Conservation (phyloP, 2,329 filamentous ascomycete genomes). For the Cercospora sp. region DNA sequence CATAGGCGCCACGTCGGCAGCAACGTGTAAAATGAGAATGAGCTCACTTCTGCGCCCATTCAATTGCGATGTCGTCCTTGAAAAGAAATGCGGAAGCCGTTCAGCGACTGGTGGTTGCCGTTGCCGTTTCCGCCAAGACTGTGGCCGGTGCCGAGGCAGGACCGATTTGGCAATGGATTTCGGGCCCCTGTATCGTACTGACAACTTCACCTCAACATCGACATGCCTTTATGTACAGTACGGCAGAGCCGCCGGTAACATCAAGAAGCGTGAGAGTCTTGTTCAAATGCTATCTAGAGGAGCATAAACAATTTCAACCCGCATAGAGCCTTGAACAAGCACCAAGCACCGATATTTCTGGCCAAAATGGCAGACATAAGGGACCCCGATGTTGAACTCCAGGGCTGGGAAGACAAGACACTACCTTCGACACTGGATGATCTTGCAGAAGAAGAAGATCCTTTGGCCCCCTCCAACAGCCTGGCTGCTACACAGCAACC, state of each 20-base stretch:
- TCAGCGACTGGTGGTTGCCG: not conserved
- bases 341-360: not conserved
- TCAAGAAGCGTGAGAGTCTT: not conserved
- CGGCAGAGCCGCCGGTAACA: not conserved
- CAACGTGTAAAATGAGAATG: not conserved
- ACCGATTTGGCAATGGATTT: slow-evolving; percentile 6
- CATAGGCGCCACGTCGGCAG: not conserved
- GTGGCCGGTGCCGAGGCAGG: not conserved
- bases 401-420: slow-evolving; percentile 12
- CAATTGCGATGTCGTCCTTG: not conserved
- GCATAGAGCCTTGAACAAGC: not conserved
- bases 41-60: not conserved
- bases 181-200: not conserved
- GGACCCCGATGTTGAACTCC: slow-evolving; percentile 7
- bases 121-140: slow-evolving; percentile 3
- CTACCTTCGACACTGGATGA: slow-evolving; percentile 10
- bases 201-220: not conserved
- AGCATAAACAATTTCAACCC: not conserved
- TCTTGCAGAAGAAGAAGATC: slow-evolving; percentile 10
- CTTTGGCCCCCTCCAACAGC: slow-evolving; percentile 10
- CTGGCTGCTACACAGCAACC: not conserved
- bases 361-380: not conserved
- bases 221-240: slow-evolving; percentile 4
- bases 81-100: not conserved
- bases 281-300: not conserved